These are phyloP conservation scores for Camellia oleifera DNA, from an alignment of 179 eudicot genomes.

Conservation along the genomic window DNA sequence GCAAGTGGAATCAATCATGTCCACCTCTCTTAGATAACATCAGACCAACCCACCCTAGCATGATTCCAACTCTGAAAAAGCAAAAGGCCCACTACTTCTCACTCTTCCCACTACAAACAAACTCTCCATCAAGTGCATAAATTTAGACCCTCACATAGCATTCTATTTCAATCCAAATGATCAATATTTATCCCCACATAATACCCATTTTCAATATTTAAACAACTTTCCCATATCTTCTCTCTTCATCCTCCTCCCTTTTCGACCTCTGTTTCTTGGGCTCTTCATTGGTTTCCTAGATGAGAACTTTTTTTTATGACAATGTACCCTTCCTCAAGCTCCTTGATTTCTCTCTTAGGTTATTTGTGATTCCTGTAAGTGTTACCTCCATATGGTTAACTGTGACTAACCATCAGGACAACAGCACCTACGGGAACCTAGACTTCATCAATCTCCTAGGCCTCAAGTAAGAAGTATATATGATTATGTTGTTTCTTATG, in stretches of 20 bases:
- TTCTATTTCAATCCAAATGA: background rate
- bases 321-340: conserved; percentile 38
- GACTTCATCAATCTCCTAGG: conserved; percentile 54
- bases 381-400: conserved; percentile 65
- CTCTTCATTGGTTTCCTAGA: background rate
- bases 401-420: conserved; percentile 57
- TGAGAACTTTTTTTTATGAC: conserved; percentile 17
- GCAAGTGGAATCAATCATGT: conserved; percentile 5
- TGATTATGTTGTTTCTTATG: background rate
- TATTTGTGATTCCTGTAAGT: conserved; percentile 61
- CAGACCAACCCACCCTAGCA: conserved; percentile 22
- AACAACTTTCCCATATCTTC: background rate
- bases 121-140: background rate
- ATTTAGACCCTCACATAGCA: background rate
- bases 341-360: conserved; percentile 62
- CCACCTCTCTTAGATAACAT: background rate
- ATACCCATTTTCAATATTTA: no score
- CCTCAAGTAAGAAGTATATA: conserved; percentile 50
- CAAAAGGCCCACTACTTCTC: conserved; percentile 10
- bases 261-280: background rate
- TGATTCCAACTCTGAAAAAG: conserved; percentile 16
- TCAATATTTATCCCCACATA: no score
- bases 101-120: conserved; percentile 16
- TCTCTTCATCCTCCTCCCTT: conserved; percentile 3
- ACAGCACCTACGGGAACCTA: conserved; percentile 58